Percentiles rank a stretch among this genome's conserved stretches.
phyloP scores from a whole-genome alignment of 1,284 basidiomycete species.

The Papiliotrema nemorosa region DNA sequence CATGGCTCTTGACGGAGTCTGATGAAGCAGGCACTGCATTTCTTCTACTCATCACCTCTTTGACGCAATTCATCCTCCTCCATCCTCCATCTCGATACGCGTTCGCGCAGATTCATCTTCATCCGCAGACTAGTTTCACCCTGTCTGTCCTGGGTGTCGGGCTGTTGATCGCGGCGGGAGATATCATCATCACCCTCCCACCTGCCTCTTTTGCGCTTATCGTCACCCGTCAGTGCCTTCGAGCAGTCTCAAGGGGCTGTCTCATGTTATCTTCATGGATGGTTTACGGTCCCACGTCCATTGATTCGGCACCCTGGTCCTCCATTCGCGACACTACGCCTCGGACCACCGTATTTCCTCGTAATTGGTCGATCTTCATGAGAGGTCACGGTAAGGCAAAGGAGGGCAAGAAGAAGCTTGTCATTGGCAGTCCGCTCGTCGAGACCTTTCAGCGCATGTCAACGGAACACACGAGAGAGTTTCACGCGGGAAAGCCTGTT shows the following conservation, averaged over 20 bases:
- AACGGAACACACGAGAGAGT: conserved; percentile 5
- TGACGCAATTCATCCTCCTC: conserved; percentile 1
- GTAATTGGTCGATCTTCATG: no score
- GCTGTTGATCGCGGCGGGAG: conserved; percentile 4
- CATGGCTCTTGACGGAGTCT: no score
- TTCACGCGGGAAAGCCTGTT: conserved; percentile 3
- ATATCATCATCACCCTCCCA: conserved; percentile 6
- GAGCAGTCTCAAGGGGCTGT: not conserved
- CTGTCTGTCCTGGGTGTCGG: not conserved
- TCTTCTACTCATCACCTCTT: conserved; percentile 6
- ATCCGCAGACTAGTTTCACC: not conserved
- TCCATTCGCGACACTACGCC: no score
- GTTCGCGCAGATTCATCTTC: not conserved
- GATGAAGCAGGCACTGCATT: no score
- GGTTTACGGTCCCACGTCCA: no score
- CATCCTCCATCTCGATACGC: conserved; percentile 6
- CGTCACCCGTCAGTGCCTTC: conserved; percentile 4
- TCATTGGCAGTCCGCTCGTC: conserved; percentile 9
- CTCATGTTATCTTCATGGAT: no score
- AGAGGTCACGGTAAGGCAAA: no score
- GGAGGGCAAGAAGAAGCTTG: no score
- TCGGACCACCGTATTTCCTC: no score
- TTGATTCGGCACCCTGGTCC: no score
- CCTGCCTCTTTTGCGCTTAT: conserved; percentile 5
- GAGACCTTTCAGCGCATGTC: conserved; percentile 14